These are phyloP conservation scores for Crepidotus variabilis DNA, from an alignment of 768 basidiomycete genomes.

Conservation along the genomic window DNA sequence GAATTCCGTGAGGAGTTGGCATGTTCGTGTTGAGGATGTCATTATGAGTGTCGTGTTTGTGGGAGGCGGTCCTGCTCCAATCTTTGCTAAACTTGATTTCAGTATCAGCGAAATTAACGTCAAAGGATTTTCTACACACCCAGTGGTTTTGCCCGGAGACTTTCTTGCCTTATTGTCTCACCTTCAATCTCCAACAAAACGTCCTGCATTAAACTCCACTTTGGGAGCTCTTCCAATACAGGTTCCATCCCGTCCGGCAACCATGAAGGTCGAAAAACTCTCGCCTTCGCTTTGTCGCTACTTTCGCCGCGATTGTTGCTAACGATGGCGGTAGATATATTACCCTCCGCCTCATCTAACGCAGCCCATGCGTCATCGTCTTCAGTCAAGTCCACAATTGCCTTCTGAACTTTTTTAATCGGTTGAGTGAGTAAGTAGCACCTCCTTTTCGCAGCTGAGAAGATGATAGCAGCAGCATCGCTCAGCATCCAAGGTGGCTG, in stretches of 20 bases:
- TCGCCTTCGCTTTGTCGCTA: conserved; percentile 17
- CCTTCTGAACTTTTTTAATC: conserved; percentile 12
- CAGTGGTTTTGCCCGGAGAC: conserved; percentile 20
- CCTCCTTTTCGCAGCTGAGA: conserved; percentile 74
- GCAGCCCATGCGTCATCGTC: conserved; percentile 78
- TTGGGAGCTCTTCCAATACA: conserved; percentile 90
- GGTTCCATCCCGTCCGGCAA: conserved; percentile 78
- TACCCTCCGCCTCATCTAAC: conserved; percentile 58
- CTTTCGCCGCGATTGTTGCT: conserved; percentile 10
- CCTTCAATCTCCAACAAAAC: conserved; percentile 88
- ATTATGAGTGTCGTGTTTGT: conserved; percentile 76
- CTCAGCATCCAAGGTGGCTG: conserved; percentile 90
- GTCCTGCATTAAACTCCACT: conserved; percentile 86
- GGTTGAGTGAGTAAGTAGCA: conserved; percentile 46
- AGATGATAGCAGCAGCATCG: conserved; percentile 85
- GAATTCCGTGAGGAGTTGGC: conserved; percentile 74
- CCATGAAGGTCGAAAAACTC: conserved; percentile 46
- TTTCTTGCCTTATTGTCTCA: conserved; percentile 67
- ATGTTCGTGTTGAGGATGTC: conserved; percentile 77
- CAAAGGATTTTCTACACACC: conserved; percentile 15
- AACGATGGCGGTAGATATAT: background rate
- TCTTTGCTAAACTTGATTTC: background rate
- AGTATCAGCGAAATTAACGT: background rate
- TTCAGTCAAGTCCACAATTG: conserved; percentile 41
- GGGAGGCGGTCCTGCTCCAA: conserved; percentile 40